Conservation (phyloP, 225 moss, liverwort and hornwort species). For the Marchantia polymorpha region DNA sequence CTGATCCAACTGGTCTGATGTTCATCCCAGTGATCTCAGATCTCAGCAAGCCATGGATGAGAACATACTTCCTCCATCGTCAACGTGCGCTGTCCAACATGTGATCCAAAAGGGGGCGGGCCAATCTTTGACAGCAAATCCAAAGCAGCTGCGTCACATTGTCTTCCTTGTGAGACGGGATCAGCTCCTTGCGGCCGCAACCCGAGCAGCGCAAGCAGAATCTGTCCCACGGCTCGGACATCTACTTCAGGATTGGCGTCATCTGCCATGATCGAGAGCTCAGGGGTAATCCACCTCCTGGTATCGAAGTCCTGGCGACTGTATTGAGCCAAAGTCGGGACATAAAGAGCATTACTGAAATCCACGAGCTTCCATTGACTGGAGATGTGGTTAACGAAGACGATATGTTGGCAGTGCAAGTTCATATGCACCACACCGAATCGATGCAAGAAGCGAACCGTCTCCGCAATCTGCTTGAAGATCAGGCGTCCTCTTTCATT, state of each 20-base stretch:
- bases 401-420: not conserved
- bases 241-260: not conserved
- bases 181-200: not conserved
- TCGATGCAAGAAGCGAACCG: conserved; percentile 3
- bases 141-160: not conserved
- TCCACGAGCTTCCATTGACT: not conserved
- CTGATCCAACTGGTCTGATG: too few relatives aligned
- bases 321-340: not conserved
- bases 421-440: conserved; percentile 9
- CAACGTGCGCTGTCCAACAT: not conserved
- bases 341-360: not conserved
- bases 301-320: not conserved
- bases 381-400: not conserved
- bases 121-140: conserved; percentile 12
- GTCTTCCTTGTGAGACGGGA: not conserved
- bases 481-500: not conserved
- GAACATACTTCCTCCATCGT: not conserved
- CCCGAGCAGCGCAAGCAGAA: conserved; percentile 2
- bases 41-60: conserved; percentile 10
- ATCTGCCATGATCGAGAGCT: not conserved
- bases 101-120: conserved; percentile 1
- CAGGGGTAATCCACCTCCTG: not conserved
- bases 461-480: conserved; percentile 3
- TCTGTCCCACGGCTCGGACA: not conserved
- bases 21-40: too few relatives aligned